phyloP scores from a whole-genome alignment of 805 yeast genomes.

The Kazachstania viticola region DNA sequence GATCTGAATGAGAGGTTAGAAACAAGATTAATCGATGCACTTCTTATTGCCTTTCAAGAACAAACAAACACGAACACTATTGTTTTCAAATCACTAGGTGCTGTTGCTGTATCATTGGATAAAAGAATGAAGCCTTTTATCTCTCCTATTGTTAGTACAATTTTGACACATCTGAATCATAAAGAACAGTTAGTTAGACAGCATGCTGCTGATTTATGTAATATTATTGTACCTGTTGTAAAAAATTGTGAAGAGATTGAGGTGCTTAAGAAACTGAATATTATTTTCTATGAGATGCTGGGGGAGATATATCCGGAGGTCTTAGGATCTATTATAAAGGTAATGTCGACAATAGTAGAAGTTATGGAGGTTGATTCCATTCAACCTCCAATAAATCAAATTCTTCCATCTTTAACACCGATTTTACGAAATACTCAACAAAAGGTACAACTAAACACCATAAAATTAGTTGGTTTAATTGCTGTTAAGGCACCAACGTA shows the following conservation, averaged over 20 bases:
- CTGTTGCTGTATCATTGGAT: slow-evolving; percentile 52
- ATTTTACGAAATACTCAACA: slow-evolving; percentile 82
- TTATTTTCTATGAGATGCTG: slow-evolving; percentile 74
- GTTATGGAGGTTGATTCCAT: slow-evolving; percentile 47
- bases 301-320: slow-evolving; percentile 96
- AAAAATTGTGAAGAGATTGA: slow-evolving; percentile 52
- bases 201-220: slow-evolving; percentile 72
- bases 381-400: slow-evolving; percentile 73
- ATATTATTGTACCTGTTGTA: slow-evolving; percentile 54
- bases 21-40: slow-evolving; percentile 63
- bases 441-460: slow-evolving; percentile 77
- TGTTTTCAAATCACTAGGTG: slow-evolving; percentile 52
- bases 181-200: slow-evolving; percentile 63
- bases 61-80: slow-evolving; percentile 48
- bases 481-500: slow-evolving; percentile 73
- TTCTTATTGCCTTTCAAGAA: slow-evolving; percentile 70
- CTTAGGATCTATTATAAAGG: slow-evolving; percentile 70
- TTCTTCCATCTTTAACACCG: slow-evolving; percentile 83
- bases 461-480: slow-evolving; percentile 67
- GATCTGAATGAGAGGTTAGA: slow-evolving; percentile 57
- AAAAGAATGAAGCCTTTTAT: slow-evolving; percentile 57
- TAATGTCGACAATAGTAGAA: slow-evolving; percentile 50
- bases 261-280: slow-evolving; percentile 53
- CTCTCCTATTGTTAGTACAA: slow-evolving; percentile 57
- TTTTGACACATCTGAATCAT: slow-evolving; percentile 62